Base-by-base conservation (phyloP, 352 stramenopile genomes). In the Phytophthora citrophthora region DNA sequence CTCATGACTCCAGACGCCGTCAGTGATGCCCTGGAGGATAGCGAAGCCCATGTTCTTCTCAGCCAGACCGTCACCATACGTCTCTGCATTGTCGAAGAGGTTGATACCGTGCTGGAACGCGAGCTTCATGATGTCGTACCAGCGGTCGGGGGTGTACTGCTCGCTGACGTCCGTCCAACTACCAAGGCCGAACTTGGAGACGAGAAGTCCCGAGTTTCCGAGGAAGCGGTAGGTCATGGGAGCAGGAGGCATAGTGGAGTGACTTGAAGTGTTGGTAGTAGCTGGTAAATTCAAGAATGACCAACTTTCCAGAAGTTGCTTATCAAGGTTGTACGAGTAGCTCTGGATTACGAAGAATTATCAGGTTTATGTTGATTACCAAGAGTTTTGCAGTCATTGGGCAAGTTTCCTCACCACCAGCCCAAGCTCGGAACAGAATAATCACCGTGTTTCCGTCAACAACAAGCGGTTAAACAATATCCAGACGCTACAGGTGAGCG, bases 181-280 rank as follows among this genome's bases (percentile, higher is more conserved):
- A 10, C 45, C 45, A 5, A 52, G 45, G 52, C 58, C 64, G 34
- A 83, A 61, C 31, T 38, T 58, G 13, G 75, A 83, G 15, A 83
- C 71, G 13, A 83, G 66, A 8, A 83, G 52, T 8, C 48, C 43
- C 11, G 49, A 68, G 51, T 68, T 55, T 12, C 59, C 59, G 6
- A 68, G 41, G 51, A 68, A 61, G 43, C 43, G 59, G 59, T 68
- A 68, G 34, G 49, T 48, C 58, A 66, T 66, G 23, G 18, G 12
- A 26, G 4, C 39, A 45, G 18, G 12, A 23, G 40, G 16, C 26
- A 57, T 64, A 8, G 29, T 52, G 23, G 11, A 34, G 27, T 16
- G 15, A n/a, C 26, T 40, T 44, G 16, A 36, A 31, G 26, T 1
- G 47, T 41, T 49, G 48, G 41, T 59, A 45, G 27, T 39, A 39